Evolutionary conservation across 257 asterid species (phyloP).

Genomic region (Striga asiatica): DNA sequence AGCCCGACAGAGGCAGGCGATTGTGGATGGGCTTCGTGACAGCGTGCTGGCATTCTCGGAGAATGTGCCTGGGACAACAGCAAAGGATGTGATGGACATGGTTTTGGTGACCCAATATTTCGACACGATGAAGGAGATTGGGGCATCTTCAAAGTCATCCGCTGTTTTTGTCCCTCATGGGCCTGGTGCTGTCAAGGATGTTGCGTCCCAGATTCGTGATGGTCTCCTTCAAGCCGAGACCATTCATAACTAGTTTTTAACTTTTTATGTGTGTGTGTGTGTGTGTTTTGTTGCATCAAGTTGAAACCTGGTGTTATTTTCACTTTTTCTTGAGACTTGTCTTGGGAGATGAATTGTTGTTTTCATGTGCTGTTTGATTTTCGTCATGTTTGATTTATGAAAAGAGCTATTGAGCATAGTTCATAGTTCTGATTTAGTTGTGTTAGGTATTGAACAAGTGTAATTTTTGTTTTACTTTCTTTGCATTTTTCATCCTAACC

Average conservation of each 20-base stretch:
- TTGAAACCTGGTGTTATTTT: no score
- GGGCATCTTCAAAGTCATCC: constrained; percentile 31
- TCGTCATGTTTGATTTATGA: no score
- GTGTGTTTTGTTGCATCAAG: neutral
- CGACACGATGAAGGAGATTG: constrained; percentile 39
- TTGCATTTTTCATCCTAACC: no score
- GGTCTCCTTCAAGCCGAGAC: constrained; percentile 34
- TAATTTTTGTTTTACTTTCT: no score
- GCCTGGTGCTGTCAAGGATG: constrained; percentile 33
- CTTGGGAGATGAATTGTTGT: no score
- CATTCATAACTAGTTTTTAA: neutral
- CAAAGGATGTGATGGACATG: constrained; percentile 39
- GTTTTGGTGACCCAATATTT: constrained; percentile 28
- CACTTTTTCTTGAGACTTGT: no score
- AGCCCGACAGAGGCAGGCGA: constrained; percentile 32
- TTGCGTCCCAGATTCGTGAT: constrained; percentile 32
- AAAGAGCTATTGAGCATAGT: no score
- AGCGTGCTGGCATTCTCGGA: constrained; percentile 25
- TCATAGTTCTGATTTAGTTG: no score
- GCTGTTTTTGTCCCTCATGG: constrained; percentile 36
- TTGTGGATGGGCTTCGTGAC: constrained; percentile 26
- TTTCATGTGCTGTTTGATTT: no score
- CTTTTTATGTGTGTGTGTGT: neutral
- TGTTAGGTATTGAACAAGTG: no score
- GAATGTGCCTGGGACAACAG: constrained; percentile 26